Percentiles rank a stretch among this genome's conserved stretches.
Conservation (phyloP, 2,329 filamentous ascomycete genomes). For the Pseudogymnoascus sp. region DNA sequence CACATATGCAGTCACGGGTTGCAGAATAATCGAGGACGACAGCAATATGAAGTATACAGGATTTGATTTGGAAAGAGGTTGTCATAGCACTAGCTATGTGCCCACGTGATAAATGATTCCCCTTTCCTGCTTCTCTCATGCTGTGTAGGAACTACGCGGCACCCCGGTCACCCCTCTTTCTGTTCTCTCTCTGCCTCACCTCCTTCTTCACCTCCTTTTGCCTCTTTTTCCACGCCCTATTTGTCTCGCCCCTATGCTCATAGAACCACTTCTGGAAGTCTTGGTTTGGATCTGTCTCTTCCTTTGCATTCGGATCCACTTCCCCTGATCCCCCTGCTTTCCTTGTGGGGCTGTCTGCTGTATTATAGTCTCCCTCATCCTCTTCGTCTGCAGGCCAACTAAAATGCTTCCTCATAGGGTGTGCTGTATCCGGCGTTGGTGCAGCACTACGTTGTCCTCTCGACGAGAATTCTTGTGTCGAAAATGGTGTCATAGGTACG, state of each 20-base stretch:
- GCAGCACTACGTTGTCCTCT: conserved; percentile 77
- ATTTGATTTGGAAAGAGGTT: not conserved
- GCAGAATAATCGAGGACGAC: not conserved
- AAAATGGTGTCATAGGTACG: conserved; percentile 73
- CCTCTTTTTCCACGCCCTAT: conserved; percentile 58
- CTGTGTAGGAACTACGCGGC: not conserved
- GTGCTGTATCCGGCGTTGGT: conserved; percentile 88
- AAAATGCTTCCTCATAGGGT: conserved; percentile 57
- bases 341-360: conserved; percentile 19
- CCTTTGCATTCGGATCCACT: conserved; percentile 18
- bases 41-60: not conserved
- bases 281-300: conserved; percentile 27
- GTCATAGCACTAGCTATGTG: not conserved
- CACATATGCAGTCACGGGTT: not conserved
- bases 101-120: not conserved
- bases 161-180: conserved; percentile 36
- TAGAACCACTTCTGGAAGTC: conserved; percentile 64
- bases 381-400: conserved; percentile 45
- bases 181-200: conserved; percentile 59
- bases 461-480: conserved; percentile 67
- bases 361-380: conserved; percentile 39
- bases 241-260: conserved; percentile 57
- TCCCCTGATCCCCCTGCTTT: conserved; percentile 23
- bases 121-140: not conserved
- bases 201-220: conserved; percentile 57